These are phyloP conservation scores for Dipteronia dyeriana DNA, from an alignment of 345 rosid species.

Conservation along the genomic window DNA sequence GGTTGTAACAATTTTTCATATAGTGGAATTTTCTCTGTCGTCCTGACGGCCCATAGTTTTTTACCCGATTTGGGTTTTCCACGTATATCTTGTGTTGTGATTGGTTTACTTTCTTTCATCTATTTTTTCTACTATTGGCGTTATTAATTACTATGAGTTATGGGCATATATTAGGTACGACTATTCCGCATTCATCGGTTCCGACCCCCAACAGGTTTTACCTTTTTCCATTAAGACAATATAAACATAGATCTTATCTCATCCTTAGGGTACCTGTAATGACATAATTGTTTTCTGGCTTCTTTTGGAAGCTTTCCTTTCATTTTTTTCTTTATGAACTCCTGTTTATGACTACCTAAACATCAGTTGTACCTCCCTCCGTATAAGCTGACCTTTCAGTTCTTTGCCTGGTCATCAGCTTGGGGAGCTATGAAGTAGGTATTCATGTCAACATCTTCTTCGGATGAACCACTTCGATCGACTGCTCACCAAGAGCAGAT, in stretches of 20 bases:
- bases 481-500: conserved; percentile 13
- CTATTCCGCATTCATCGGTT: too few species aligned
- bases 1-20: too few species aligned
- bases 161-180: too few species aligned
- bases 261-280: conserved; percentile 66
- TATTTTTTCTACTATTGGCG: too few species aligned
- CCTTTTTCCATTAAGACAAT: conserved; percentile 51
- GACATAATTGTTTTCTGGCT: conserved; percentile 78
- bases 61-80: too few species aligned
- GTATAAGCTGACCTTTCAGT: conserved; percentile 84
- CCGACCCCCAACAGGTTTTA: too few species aligned
- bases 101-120: too few species aligned
- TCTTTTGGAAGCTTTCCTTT: conserved; percentile 96
- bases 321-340: conserved; percentile 91
- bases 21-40: too few species aligned
- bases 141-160: too few species aligned
- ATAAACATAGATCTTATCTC: conserved; percentile 60
- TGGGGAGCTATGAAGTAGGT: conserved; percentile 72
- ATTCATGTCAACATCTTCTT: conserved; percentile 75
- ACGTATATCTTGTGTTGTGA: too few species aligned
- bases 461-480: conserved; percentile 56
- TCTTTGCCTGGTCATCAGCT: conserved; percentile 76
- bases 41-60: too few species aligned
- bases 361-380: conserved; percentile 74
- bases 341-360: conserved; percentile 85